Evolutionary conservation across 179 eudicot genomes (phyloP).

Genomic region (Corrigiola litoralis): DNA sequence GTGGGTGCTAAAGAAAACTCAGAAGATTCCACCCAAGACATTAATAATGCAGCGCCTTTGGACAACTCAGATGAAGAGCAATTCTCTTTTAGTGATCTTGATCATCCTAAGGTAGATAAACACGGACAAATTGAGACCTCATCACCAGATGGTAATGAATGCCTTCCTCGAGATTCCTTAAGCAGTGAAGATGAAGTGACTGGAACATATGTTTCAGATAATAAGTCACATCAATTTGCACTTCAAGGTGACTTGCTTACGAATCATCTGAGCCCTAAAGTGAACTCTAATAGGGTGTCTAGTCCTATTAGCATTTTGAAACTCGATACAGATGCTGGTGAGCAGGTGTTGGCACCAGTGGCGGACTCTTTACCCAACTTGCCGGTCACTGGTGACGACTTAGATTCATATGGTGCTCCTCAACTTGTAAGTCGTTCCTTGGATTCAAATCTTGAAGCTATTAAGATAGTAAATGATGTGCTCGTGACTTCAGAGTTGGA

Average conservation of each 20-base stretch:
- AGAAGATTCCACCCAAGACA: conserved; percentile 3
- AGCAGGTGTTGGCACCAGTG: conserved; percentile 23
- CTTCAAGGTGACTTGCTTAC: conserved; percentile 21
- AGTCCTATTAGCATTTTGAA: conserved; percentile 36
- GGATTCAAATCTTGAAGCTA: conserved; percentile 41
- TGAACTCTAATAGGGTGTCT: conserved; percentile 26
- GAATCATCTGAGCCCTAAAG: conserved; percentile 22
- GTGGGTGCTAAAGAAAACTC: conserved; percentile 11
- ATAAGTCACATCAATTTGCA: conserved; percentile 14
- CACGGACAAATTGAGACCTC: conserved; percentile 11
- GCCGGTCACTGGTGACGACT: conserved; percentile 27
- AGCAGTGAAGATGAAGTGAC: conserved; percentile 28
- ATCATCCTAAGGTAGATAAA: conserved; percentile 27
- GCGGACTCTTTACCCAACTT: conserved; percentile 59
- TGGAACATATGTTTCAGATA: conserved; percentile 17
- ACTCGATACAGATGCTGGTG: conserved; percentile 17
- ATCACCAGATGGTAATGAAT: conserved; percentile 26
- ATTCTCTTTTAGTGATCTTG: conserved; percentile 60
- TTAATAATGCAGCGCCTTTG: conserved; percentile 11
- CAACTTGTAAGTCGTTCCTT: conserved; percentile 42
- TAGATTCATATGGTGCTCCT: conserved; percentile 21
- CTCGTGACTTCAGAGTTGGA: conserved; percentile 13
- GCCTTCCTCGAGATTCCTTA: conserved; percentile 18
- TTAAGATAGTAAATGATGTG: conserved; percentile 25
- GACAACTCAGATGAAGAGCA: conserved; percentile 48